Evolutionary conservation across 139 green algal genomes (phyloP), one percentile per base, ranked within the genome.

Genomic region (Chlorella sp.): DNA sequence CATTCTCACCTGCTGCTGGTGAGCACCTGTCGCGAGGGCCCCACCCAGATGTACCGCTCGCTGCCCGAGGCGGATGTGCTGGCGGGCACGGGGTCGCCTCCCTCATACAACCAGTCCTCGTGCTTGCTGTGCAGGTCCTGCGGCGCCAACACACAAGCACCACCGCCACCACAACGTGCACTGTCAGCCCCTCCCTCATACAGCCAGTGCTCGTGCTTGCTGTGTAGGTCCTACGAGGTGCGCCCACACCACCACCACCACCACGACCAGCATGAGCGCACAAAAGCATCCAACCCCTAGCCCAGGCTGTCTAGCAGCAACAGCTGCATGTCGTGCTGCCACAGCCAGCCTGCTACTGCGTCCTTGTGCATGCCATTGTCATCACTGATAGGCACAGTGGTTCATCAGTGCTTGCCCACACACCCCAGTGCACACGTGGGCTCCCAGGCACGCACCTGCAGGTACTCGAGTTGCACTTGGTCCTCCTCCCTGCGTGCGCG

Each of bases 51-150:
- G 29, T 71, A 71, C 65, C 35, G 27, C 14, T 55, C 42, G 10
- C 17, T 10, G 10, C 10, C 42, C 42, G 26, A 6, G 3, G 31
- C 33, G 29, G 29, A 49, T 31, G 29, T 31, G 34, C 24, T 51
- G 17, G 65, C 60, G 33, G 26, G 60, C 17, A 71, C 68, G 30
- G 30, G 2, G 22, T 51, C 36, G 33, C 70, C 69, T 3, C 72
- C 69, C 3, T 35, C 27, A 0, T 60, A 72, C n/a, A 96, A 77
- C 94, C 94, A 98, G 65, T 95, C 86, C 82, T 98, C 94, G 75
- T 98, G 94, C 69, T 94, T 35, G 23, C 6, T 4, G 30, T 72
- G 68, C 68, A 75, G 68, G 17, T 74, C 67, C 74, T 79, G 74
- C 10, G 36, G 22, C n/a, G n/a, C n/a, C n/a, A n/a, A n/a, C n/a